These are phyloP conservation scores for Mortierella claussenii DNA, from an alignment of 192 early-diverging fungal species.

Conservation along the genomic window DNA sequence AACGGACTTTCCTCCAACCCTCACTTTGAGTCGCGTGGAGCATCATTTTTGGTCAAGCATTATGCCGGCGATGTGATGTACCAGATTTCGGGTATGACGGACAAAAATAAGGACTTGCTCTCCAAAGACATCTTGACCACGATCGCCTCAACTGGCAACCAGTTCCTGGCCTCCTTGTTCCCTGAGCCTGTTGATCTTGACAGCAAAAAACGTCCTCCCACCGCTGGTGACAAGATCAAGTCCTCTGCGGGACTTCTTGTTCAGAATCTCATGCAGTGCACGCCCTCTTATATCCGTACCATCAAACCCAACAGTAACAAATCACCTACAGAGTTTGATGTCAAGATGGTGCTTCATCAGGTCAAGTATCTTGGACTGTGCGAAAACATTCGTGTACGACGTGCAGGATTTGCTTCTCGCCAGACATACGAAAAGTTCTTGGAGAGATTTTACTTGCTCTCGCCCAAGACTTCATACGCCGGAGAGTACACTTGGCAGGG, in stretches of 20 bases:
- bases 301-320: constrained; percentile 99
- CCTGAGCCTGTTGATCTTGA: constrained; percentile 90
- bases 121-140: constrained; percentile 92
- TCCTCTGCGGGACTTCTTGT: constrained; percentile 86
- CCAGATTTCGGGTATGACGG: constrained; percentile 91
- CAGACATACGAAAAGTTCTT: constrained; percentile 94
- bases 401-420: constrained; percentile 98
- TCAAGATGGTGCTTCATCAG: constrained; percentile 94
- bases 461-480: constrained; percentile 81
- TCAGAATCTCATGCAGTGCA: constrained; percentile 93
- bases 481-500: constrained; percentile 89
- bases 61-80: constrained; percentile 98
- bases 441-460: constrained; percentile 79
- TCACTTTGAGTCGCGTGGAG: constrained; percentile 78
- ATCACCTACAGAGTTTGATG: constrained; percentile 90
- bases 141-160: constrained; percentile 81
- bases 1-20: constrained; percentile 72
- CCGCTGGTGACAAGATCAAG: constrained; percentile 97
- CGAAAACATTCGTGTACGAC: constrained; percentile 96
- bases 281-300: constrained; percentile 95
- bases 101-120: constrained; percentile 98
- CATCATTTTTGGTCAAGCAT: constrained; percentile 87
- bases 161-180: constrained; percentile 85
- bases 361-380: constrained; percentile 96
- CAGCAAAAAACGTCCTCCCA: constrained; percentile 97